Base-by-base conservation (phyloP, 1,139 yeast species). In the Citeromyces siamensis region DNA sequence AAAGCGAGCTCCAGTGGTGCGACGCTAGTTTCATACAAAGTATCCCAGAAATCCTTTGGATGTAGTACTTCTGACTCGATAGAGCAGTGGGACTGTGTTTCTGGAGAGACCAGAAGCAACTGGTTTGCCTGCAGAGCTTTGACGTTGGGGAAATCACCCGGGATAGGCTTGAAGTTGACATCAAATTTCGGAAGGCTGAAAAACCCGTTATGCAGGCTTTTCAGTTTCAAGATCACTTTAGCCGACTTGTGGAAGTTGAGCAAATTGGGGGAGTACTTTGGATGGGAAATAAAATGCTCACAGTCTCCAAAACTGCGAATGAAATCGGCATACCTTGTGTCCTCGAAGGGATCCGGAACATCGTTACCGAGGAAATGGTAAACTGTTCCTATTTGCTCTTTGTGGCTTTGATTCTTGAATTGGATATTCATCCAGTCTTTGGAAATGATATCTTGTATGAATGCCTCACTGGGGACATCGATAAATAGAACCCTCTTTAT, bases 211-310 rank as follows among this genome's bases (percentile, higher is more conserved):
- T 77, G 65, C 13, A 80, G 48, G 4, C 71, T 55, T 44, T 76
- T 72, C 52, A 86, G 62, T 43, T 72, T 76, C 39, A 78, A 52
- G 8, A 74, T 64, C 33, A 71, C 62, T 10, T 60, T 46, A 0
- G 80, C 73, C 4, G 82, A 64, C 1, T 76, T 66, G 29, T 63
- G 67, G 51, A 75, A 75, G 4, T 73, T 66, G 18, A 84, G 56
- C 1, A 73, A 64, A 49, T 86, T 71, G 23, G 81, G 71, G 5
- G 79, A 63, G 38, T 80, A 60, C n/a, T 59, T 55, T 1, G 73
- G 64, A 53, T 88, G 95, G 21, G 88, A 76, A 4, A 88, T 65
- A 35, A 77, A 66, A 55, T 85, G 94, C 36, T 64, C 55, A 19
- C 77, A 65, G 0, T 58, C 45, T 0, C 75, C 75, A 45, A 75